phyloP scores from a whole-genome alignment of 495 filamentous ascomycete species.

The Lasiosphaeris hirsuta region DNA sequence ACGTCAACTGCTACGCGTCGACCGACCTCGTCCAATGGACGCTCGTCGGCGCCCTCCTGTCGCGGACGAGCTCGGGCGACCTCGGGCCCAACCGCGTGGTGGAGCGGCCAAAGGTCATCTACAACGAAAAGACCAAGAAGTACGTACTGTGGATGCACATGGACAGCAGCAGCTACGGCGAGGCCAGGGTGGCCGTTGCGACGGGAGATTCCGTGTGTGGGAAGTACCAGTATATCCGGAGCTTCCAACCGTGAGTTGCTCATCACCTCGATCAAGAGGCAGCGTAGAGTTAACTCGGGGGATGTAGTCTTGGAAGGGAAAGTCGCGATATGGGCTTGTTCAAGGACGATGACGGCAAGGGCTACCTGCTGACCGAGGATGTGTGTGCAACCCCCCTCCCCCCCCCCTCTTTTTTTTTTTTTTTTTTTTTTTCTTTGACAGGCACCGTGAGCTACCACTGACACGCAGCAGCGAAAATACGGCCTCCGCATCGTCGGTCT shows the following conservation, averaged over 20 bases:
- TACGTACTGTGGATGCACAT: slow-evolving; percentile 67
- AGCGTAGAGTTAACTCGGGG: neutral
- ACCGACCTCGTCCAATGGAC: slow-evolving; percentile 61
- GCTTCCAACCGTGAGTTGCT: slow-evolving; percentile 24
- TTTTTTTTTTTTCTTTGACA: slow-evolving; percentile 17
- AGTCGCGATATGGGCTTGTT: slow-evolving; percentile 60
- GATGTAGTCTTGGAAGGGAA: slow-evolving; percentile 6
- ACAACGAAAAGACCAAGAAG: slow-evolving; percentile 50
- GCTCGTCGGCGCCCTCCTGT: slow-evolving; percentile 54
- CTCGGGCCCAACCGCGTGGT: slow-evolving; percentile 60
- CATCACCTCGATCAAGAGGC: neutral
- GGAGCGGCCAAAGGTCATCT: slow-evolving; percentile 64
- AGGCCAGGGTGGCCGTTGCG: slow-evolving; percentile 63
- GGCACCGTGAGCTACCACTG: neutral
- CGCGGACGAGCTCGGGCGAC: slow-evolving; percentile 49
- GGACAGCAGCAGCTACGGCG: slow-evolving; percentile 58
- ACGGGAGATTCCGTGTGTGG: slow-evolving; percentile 58
- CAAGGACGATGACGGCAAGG: slow-evolving; percentile 57
- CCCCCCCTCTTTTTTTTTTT: too few species aligned
- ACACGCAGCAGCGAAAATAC: slow-evolving; percentile 38
- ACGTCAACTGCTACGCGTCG: slow-evolving; percentile 57
- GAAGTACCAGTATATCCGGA: slow-evolving; percentile 40
- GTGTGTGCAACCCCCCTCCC: too few species aligned
- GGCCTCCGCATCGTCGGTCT: slow-evolving; percentile 52
- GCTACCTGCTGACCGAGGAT: slow-evolving; percentile 63